These are phyloP conservation scores for Pogostemon cablin DNA, from an alignment of 257 asterid species.

Conservation along the genomic window DNA sequence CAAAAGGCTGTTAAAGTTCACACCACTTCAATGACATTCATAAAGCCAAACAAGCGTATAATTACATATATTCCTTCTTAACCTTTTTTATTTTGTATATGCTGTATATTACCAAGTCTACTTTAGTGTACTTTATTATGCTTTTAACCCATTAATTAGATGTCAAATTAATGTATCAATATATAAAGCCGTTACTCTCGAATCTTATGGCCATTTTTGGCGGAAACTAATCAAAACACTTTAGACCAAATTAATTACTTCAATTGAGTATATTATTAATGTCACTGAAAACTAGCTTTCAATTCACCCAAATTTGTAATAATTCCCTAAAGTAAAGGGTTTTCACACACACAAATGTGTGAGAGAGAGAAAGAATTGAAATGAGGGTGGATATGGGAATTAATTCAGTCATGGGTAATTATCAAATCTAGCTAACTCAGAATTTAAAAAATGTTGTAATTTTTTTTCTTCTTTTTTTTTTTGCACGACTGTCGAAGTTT, in stretches of 20 bases:
- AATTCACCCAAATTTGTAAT: background rate
- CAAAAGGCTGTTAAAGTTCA: constrained; percentile 38
- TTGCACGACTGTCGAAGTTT: too few species aligned
- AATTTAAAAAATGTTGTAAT: too few species aligned
- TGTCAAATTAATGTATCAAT: background rate
- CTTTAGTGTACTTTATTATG: constrained; percentile 15
- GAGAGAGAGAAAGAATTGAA: too few species aligned
- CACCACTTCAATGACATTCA: background rate
- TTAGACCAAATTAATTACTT: constrained; percentile 7
- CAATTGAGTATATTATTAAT: background rate
- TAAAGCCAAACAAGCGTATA: constrained; percentile 35
- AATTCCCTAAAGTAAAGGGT: background rate
- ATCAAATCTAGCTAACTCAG: too few species aligned
- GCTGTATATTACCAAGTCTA: constrained; percentile 33
- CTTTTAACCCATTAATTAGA: constrained; percentile 21
- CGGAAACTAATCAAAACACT: background rate
- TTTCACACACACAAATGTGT: too few species aligned
- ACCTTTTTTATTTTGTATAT: constrained; percentile 30
- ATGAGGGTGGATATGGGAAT: background rate
- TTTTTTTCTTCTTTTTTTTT: too few species aligned
- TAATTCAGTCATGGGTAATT: background rate
- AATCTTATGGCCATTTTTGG: constrained; percentile 12
- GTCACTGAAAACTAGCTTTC: constrained; percentile 11
- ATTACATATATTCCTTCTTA: background rate
- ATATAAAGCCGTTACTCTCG: background rate